Percentiles rank a stretch among this genome's conserved stretches.
These are phyloP conservation scores for Euphorbia lathyris DNA, from an alignment of 345 rosid species.

Conservation along the genomic window DNA sequence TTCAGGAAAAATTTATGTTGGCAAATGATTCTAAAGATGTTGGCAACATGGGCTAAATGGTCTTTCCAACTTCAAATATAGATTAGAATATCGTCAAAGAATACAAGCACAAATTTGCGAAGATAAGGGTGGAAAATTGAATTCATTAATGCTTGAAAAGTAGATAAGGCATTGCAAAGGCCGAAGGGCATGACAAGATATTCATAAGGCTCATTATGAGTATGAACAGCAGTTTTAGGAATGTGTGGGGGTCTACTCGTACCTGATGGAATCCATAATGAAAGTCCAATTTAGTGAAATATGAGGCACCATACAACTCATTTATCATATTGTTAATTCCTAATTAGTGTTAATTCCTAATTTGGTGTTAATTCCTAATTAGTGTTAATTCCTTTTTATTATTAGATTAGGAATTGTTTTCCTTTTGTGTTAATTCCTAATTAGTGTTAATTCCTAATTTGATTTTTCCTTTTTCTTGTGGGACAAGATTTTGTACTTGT, in stretches of 20 bases:
- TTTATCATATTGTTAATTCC: no score
- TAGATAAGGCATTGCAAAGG: not conserved
- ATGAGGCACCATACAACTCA: not conserved
- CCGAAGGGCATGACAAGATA: not conserved
- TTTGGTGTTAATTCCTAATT: no score
- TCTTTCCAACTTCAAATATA: not conserved
- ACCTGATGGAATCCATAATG: no score
- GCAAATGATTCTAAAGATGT: not conserved
- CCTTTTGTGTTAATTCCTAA: no score
- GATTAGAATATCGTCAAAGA: not conserved
- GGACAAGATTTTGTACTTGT: no score
- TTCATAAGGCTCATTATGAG: no score
- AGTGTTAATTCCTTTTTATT: no score
- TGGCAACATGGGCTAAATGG: no score
- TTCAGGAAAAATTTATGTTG: not conserved
- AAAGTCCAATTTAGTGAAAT: not conserved
- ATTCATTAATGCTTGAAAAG: not conserved
- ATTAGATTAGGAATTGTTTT: no score
- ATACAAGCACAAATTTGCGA: not conserved
- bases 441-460: no score
- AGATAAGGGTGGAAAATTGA: not conserved
- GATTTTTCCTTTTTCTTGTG: no score
- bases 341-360: no score
- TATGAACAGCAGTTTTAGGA: not conserved
- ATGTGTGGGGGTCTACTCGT: not conserved